Percentiles rank a stretch among this genome's conserved stretches.
phyloP scores from a whole-genome alignment of 2,329 filamentous ascomycete species.

The Exophiala aquamarina region DNA sequence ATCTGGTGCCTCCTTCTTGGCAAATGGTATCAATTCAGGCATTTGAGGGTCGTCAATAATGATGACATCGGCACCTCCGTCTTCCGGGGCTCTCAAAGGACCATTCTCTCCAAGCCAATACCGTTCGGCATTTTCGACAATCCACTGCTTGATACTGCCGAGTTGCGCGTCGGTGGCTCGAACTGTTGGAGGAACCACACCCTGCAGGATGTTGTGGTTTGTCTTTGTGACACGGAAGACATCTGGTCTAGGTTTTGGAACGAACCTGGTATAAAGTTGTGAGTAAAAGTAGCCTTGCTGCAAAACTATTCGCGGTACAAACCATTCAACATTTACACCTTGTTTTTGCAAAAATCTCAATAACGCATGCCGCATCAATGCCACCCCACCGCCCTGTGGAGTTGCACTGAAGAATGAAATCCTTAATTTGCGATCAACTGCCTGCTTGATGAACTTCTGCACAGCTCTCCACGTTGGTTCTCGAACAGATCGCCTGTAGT shows the following conservation, averaged over 20 bases:
- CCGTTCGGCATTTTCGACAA: constrained; percentile 68
- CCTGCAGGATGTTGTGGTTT: constrained; percentile 85
- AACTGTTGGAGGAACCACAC: constrained; percentile 66
- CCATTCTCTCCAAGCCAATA: constrained; percentile 72
- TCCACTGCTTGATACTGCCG: constrained; percentile 67
- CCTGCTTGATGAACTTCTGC: constrained; percentile 60
- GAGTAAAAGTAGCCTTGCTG: neutral
- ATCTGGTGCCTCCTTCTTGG: constrained; percentile 69
- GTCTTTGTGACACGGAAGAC: constrained; percentile 84
- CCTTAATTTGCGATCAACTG: constrained; percentile 64
- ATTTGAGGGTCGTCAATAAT: constrained; percentile 84
- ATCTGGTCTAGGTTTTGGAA: constrained; percentile 75
- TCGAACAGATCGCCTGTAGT: constrained; percentile 63
- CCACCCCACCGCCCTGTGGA: constrained; percentile 79
- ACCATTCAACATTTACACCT: constrained; percentile 73
- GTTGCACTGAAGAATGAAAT: constrained; percentile 79
- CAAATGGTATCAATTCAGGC: constrained; percentile 73
- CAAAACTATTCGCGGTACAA: constrained; percentile 35
- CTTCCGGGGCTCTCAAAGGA: constrained; percentile 61
- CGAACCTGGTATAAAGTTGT: constrained; percentile 48
- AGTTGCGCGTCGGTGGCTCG: constrained; percentile 65
- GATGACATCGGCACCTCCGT: constrained; percentile 74
- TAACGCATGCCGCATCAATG: constrained; percentile 77
- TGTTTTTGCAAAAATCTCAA: constrained; percentile 68
- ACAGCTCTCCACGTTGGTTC: constrained; percentile 65